A percentile compares a stretch with the other conserved stretches of the same genome.
Conservation (phyloP, 768 basidiomycete species). For the Suillus lakei region DNA sequence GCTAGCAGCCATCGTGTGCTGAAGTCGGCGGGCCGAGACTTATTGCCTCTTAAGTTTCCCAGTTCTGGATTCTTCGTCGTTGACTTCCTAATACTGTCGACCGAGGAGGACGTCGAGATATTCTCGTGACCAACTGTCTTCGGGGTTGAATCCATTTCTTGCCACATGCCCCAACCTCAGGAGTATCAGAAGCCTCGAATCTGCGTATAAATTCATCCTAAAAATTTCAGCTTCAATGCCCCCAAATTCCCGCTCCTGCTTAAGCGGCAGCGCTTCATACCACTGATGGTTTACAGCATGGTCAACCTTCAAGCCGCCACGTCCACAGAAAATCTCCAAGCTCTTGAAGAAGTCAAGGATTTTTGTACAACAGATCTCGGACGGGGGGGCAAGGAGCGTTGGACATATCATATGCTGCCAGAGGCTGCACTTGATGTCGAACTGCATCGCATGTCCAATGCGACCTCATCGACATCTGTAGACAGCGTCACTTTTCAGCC, state of each 20-base stretch:
- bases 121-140: constrained; percentile 19
- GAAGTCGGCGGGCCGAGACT: constrained; percentile 24
- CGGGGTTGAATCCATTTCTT: constrained; percentile 15
- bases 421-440: constrained; percentile 46
- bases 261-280: background rate
- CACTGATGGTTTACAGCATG: constrained; percentile 36
- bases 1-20: constrained; percentile 21
- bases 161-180: constrained; percentile 23
- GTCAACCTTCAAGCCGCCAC: constrained; percentile 51
- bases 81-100: constrained; percentile 27
- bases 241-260: background rate
- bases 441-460: constrained; percentile 42
- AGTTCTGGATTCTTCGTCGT: constrained; percentile 22
- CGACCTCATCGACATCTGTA: constrained; percentile 36
- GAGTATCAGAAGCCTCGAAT: constrained; percentile 10
- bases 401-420: constrained; percentile 55
- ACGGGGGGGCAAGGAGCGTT: constrained; percentile 51
- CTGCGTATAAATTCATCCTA: constrained; percentile 11
- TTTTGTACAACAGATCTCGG: constrained; percentile 60
- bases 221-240: constrained; percentile 3
- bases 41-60: constrained; percentile 23
- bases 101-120: constrained; percentile 21
- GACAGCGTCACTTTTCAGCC: constrained; percentile 52
- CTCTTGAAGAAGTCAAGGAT: constrained; percentile 57
- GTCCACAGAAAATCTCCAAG: constrained; percentile 51